phyloP scores from a whole-genome alignment of 352 stramenopile genomes.

The Globisporangium cystogenes region DNA sequence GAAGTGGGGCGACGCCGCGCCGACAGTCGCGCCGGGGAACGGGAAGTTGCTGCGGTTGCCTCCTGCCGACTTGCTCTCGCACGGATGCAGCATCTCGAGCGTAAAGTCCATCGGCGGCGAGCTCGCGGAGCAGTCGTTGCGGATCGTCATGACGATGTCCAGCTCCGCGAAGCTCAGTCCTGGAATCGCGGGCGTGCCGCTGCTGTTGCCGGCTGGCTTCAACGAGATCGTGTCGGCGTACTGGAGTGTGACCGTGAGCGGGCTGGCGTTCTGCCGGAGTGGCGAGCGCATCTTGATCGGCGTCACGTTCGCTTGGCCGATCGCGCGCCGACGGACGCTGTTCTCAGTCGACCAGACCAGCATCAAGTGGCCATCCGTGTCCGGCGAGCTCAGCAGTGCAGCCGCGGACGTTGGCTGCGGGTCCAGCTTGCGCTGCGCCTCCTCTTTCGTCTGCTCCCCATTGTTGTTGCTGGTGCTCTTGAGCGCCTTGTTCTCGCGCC shows the following conservation, averaged over 20 bases:
- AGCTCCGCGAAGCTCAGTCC: slow-evolving; percentile 46
- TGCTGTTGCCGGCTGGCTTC: slow-evolving; percentile 5
- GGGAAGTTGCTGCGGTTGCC: slow-evolving; percentile 4
- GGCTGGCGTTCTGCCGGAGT: slow-evolving; percentile 38
- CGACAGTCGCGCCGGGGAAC: slow-evolving; percentile 1
- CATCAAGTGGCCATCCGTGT: slow-evolving; percentile 61
- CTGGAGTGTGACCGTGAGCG: slow-evolving; percentile 63
- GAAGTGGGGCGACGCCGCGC: slow-evolving; percentile 47
- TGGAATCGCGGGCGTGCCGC: slow-evolving; percentile 10
- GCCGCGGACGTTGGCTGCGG: slow-evolving; percentile 57
- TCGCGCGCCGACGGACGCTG: slow-evolving; percentile 14
- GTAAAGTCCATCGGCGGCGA: slow-evolving; percentile 69
- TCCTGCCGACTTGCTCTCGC: slow-evolving; percentile 33
- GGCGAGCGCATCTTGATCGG: slow-evolving; percentile 51
- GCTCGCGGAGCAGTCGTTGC: slow-evolving; percentile 47
- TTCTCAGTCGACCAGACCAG: slow-evolving; percentile 58
- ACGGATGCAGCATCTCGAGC: slow-evolving; percentile 70
- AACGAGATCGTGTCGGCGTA: slow-evolving; percentile 43
- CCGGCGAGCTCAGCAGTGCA: slow-evolving; percentile 38
- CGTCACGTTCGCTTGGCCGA: slow-evolving; percentile 66
- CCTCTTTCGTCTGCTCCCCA: not conserved
- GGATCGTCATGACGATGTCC: slow-evolving; percentile 71
- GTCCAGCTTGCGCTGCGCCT: slow-evolving; percentile 1
- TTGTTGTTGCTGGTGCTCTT: slow-evolving; percentile 20
- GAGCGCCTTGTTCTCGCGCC: slow-evolving; percentile 78